phyloP scores from a whole-genome alignment of 768 basidiomycete species.

The Termitomyces sp. region DNA sequence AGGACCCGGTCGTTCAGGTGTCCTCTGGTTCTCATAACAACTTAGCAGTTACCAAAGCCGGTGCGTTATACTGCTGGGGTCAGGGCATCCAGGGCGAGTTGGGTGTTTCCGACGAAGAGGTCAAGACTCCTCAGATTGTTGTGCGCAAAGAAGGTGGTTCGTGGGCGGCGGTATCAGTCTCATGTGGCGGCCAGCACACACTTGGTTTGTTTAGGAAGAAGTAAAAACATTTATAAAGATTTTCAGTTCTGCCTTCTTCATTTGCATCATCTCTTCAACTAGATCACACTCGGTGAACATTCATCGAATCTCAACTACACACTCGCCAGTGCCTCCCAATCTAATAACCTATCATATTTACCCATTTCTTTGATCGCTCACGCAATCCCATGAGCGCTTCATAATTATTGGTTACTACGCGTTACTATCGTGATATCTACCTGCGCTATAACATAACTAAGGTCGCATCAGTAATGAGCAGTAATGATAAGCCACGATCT shows the following conservation, averaged over 20 bases:
- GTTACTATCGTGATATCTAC: too few species aligned
- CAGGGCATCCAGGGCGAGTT: constrained; percentile 76
- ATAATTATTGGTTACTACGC: too few species aligned
- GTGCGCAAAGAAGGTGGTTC: constrained; percentile 70
- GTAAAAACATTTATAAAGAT: constrained; percentile 9
- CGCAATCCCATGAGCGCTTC: too few species aligned
- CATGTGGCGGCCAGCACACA: constrained; percentile 79
- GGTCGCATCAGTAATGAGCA: too few species aligned
- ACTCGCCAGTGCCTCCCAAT: not conserved
- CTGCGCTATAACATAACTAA: too few species aligned
- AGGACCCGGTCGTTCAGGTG: constrained; percentile 62
- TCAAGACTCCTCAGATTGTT: constrained; percentile 57
- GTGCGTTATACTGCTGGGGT: constrained; percentile 74
- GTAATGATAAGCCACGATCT: too few species aligned
- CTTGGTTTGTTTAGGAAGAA: constrained; percentile 69
- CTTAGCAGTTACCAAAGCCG: constrained; percentile 60
- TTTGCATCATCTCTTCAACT: not conserved
- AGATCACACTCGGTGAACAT: not conserved
- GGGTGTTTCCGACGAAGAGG: constrained; percentile 54
- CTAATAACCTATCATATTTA: not conserved
- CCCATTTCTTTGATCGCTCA: not conserved
- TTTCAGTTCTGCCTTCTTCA: not conserved
- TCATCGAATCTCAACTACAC: not conserved
- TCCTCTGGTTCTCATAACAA: constrained; percentile 71
- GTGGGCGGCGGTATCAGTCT: constrained; percentile 59